Evolutionary conservation across 257 asterid species (phyloP).

Genomic region (Salvia miltiorrhiza): DNA sequence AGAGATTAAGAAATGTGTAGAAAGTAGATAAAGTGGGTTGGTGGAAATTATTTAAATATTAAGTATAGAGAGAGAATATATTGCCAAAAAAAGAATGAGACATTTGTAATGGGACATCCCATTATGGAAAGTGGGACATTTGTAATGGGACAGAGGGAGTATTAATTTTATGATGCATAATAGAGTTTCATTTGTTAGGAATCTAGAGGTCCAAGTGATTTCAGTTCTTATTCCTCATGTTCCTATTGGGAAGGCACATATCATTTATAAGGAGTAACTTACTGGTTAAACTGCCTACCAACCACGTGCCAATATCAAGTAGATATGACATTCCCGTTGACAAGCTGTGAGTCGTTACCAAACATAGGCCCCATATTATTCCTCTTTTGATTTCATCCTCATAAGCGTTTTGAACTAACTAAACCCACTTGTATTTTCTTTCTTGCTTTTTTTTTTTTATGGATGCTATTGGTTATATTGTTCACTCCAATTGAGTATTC

Average conservation of each 20-base stretch:
- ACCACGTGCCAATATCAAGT: neutral
- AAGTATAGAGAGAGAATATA: too few relatives aligned
- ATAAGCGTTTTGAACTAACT: neutral
- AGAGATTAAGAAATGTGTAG: too few relatives aligned
- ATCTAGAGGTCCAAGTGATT: neutral
- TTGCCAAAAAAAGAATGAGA: too few relatives aligned
- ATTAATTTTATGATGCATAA: neutral
- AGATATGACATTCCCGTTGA: too few relatives aligned
- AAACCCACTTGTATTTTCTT: neutral
- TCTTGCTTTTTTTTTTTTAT: neutral
- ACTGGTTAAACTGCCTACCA: neutral
- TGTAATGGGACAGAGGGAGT: too few relatives aligned
- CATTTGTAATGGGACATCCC: too few relatives aligned
- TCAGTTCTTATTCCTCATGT: neutral
- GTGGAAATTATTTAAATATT: too few relatives aligned
- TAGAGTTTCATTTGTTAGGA: neutral
- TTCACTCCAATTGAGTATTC: neutral
- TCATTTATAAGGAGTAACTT: neutral
- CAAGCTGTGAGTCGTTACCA: conserved; percentile 3
- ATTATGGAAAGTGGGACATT: too few relatives aligned
- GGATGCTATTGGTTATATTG: neutral
- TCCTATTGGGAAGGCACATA: neutral
- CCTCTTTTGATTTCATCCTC: neutral
- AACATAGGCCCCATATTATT: neutral
- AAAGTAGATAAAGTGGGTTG: too few relatives aligned